Evolutionary conservation across 2,329 filamentous ascomycete species (phyloP).

Genomic region (Colletotrichum falcatum): DNA sequence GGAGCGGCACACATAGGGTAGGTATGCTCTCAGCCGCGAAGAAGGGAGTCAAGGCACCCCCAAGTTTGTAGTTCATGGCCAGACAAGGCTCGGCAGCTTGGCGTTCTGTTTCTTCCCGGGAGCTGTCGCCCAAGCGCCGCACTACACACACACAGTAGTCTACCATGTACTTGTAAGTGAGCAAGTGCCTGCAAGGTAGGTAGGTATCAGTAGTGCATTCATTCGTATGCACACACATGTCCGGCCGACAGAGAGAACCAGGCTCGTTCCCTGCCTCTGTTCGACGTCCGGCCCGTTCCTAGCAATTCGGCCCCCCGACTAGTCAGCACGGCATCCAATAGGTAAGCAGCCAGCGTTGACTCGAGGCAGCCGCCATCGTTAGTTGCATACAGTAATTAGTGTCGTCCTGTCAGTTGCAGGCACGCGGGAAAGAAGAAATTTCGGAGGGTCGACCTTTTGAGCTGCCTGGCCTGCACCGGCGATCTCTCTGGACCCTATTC

Average conservation of each 20-base stretch:
- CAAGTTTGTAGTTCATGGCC: not conserved
- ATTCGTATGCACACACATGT: not conserved
- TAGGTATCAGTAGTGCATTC: too few species aligned
- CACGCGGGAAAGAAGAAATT: conserved; percentile 10
- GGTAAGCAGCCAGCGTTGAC: not conserved
- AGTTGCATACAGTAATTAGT: not conserved
- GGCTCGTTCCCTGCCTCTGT: conserved; percentile 39
- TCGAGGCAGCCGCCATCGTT: not conserved
- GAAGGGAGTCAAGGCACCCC: not conserved
- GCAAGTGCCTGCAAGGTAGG: too few species aligned
- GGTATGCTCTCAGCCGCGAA: not conserved
- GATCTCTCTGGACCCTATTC: conserved; percentile 27
- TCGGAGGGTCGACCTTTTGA: not conserved
- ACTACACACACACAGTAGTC: conserved; percentile 10
- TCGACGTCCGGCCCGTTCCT: conserved; percentile 42
- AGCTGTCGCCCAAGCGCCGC: conserved; percentile 16
- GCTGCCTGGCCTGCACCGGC: conserved; percentile 8
- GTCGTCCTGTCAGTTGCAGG: not conserved
- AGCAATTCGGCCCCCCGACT: conserved; percentile 28
- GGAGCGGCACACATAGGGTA: too few species aligned
- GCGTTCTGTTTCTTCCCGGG: not conserved
- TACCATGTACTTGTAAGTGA: too few species aligned
- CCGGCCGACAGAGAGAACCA: not conserved
- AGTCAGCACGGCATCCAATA: conserved; percentile 14
- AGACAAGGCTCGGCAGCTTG: not conserved